Percentiles rank a stretch among this genome's conserved stretches.
phyloP scores from a whole-genome alignment of 805 yeast species.

The Candida xyloterini region DNA sequence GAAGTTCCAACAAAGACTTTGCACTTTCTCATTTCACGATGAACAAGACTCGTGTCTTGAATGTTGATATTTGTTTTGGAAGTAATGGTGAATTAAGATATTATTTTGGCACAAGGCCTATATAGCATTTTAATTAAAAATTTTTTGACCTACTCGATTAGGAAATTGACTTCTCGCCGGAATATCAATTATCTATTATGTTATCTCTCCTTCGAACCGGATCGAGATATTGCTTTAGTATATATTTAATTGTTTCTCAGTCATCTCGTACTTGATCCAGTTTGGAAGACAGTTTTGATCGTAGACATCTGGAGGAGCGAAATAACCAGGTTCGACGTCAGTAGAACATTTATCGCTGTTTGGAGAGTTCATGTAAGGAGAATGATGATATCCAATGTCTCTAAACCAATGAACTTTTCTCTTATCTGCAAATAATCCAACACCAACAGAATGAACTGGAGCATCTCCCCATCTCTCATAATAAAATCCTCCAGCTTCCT shows the following conservation, averaged over 20 bases:
- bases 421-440: slow-evolving; percentile 46
- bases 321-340: slow-evolving; percentile 21
- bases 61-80: neutral
- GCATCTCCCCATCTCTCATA: slow-evolving; percentile 68
- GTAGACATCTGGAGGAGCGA: slow-evolving; percentile 35
- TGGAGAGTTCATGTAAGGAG: slow-evolving; percentile 48
- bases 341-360: slow-evolving; percentile 27
- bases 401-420: slow-evolving; percentile 49
- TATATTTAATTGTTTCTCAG: slow-evolving; percentile 15
- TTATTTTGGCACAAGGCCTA: slow-evolving; percentile 4
- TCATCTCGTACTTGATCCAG: slow-evolving; percentile 51
- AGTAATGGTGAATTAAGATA: slow-evolving; percentile 6
- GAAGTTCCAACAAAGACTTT: slow-evolving; percentile 95
- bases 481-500: slow-evolving; percentile 75
- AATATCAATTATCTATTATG: slow-evolving; percentile 4
- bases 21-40: slow-evolving; percentile 82
- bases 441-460: slow-evolving; percentile 50
- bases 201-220: neutral
- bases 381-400: slow-evolving; percentile 50
- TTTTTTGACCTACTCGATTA: slow-evolving; percentile 7
- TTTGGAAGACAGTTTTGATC: slow-evolving; percentile 69
- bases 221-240: slow-evolving; percentile 11
- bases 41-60: slow-evolving; percentile 2
- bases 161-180: slow-evolving; percentile 8
- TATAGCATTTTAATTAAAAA: slow-evolving; percentile 2